Conservation (phyloP, 257 asterid genomes). For the Nicotiana tabacum region DNA sequence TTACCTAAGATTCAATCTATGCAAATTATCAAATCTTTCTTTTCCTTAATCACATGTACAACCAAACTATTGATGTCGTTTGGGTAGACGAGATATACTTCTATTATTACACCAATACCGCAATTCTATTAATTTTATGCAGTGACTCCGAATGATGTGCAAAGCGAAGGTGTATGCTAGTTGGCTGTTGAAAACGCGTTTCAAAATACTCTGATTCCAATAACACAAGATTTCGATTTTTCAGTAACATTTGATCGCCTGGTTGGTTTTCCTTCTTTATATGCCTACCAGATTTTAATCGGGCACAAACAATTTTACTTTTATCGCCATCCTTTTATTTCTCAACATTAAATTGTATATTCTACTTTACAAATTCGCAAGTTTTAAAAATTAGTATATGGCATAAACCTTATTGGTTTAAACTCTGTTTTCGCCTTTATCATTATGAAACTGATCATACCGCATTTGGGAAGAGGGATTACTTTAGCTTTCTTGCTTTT, state of each 20-base stretch:
- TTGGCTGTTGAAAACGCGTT: too few relatives aligned
- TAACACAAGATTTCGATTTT: too few relatives aligned
- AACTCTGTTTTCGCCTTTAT: neutral
- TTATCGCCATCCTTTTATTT: neutral
- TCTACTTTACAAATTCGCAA: neutral
- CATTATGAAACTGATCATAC: neutral
- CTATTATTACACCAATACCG: too few relatives aligned
- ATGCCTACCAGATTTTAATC: too few relatives aligned
- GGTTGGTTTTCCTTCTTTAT: too few relatives aligned
- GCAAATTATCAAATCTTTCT: constrained; percentile 1
- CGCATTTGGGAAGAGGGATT: neutral
- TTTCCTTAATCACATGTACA: neutral
- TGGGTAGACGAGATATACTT: neutral
- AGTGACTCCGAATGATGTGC: too few relatives aligned
- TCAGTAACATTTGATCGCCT: too few relatives aligned
- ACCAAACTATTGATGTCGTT: neutral
- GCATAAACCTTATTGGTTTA: neutral
- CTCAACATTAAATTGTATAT: neutral
- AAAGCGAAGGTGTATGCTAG: too few relatives aligned
- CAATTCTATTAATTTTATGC: too few relatives aligned
- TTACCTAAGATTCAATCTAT: constrained; percentile 20
- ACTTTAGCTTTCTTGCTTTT: neutral
- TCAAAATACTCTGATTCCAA: too few relatives aligned
- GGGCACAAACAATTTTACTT: neutral
- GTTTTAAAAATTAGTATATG: neutral